Conservation (phyloP, 306 rosid species). For the Notholithocarpus densiflorus region DNA sequence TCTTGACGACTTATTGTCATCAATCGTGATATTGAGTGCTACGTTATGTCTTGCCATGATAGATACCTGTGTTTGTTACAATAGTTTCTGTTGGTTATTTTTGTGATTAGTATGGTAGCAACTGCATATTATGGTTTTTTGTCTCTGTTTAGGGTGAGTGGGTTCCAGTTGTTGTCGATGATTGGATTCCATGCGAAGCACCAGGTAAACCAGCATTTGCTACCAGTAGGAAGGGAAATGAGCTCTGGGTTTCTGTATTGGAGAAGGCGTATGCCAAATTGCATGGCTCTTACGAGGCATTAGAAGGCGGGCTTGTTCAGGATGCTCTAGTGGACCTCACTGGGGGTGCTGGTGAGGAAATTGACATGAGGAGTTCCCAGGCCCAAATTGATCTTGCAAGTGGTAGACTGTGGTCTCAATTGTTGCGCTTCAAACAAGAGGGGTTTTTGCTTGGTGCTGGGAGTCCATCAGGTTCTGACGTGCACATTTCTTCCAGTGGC, state of each 20-base stretch:
- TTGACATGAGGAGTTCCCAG: constrained; percentile 93
- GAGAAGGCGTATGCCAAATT: constrained; percentile 99
- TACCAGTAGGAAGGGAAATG: constrained; percentile 84
- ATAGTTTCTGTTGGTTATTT: not conserved
- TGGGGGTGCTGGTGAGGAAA: constrained; percentile 99
- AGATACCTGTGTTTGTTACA: constrained; percentile 1
- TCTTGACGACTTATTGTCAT: constrained; percentile 2
- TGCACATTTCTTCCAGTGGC: constrained; percentile 95
- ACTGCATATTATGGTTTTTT: constrained; percentile 20
- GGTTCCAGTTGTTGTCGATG: constrained; percentile 99
- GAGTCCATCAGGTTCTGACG: constrained; percentile 98
- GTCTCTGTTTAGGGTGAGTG: constrained; percentile 78
- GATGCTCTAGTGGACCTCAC: constrained; percentile 99
- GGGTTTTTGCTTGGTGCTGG: constrained; percentile 98
- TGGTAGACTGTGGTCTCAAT: constrained; percentile 96
- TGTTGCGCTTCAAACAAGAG: constrained; percentile 94
- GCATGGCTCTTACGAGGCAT: constrained; percentile 97
- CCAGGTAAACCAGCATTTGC: constrained; percentile 98
- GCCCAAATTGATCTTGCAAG: constrained; percentile 99
- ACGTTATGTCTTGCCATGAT: not conserved
- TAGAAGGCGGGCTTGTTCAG: constrained; percentile 99
- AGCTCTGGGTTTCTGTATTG: constrained; percentile 96
- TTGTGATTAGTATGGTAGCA: constrained; percentile 5
- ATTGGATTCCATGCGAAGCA: constrained; percentile 97
- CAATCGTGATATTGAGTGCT: not conserved